Evolutionary conservation across 164 flowering plant species (phyloP).

Genomic region (Umbellularia californica): DNA sequence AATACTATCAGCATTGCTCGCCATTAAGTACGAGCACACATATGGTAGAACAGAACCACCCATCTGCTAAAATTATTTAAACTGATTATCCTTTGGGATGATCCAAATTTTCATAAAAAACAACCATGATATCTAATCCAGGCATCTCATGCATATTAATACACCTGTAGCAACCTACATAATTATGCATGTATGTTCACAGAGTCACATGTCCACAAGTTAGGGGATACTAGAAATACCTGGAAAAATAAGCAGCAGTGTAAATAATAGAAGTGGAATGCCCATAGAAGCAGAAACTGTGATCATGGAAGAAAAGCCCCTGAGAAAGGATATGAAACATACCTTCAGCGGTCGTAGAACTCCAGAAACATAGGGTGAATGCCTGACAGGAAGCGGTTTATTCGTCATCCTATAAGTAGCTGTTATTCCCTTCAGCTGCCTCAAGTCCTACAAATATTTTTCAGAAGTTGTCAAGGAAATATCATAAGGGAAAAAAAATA

Average conservation of each 20-base stretch:
- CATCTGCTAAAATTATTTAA: too few relatives aligned
- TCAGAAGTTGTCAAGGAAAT: background rate
- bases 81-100: too few relatives aligned
- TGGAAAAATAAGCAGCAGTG: background rate
- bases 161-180: background rate
- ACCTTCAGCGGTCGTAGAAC: constrained; percentile 85
- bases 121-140: background rate
- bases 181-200: background rate
- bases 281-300: background rate
- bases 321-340: constrained; percentile 4
- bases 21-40: too few relatives aligned
- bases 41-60: too few relatives aligned
- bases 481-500: background rate
- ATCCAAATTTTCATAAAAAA: too few relatives aligned
- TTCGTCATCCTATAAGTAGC: constrained; percentile 92
- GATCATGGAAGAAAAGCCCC: background rate
- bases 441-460: constrained; percentile 52
- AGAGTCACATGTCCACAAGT: background rate
- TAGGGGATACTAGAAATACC: background rate
- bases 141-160: background rate
- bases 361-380: constrained; percentile 85
- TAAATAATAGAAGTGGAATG: background rate
- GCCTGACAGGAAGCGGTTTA: constrained; percentile 88
- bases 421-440: constrained; percentile 86
- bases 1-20: too few relatives aligned